Percentiles rank a stretch among this genome's conserved stretches.
Conservation (phyloP, 805 yeast genomes). For the Cyberlindnera nakhonratchasimensis region DNA sequence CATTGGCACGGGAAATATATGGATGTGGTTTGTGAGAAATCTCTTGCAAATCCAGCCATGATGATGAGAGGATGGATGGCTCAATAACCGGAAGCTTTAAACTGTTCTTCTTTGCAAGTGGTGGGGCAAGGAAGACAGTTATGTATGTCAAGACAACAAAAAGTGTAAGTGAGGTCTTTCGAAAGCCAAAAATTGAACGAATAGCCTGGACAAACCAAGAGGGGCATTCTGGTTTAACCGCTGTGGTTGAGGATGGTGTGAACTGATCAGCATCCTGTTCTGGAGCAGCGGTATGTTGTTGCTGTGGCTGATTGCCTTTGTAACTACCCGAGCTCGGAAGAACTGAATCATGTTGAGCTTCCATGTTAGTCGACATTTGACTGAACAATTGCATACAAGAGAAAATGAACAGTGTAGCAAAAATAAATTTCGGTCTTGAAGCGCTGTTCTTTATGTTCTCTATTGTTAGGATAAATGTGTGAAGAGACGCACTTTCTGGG, state of each 20-base stretch:
- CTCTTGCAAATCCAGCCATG: conserved; percentile 72
- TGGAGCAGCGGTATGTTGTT: neutral
- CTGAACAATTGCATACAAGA: neutral
- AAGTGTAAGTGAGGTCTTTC: conserved; percentile 66
- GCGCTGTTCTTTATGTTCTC: neutral
- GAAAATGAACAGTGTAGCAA: neutral
- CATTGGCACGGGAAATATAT: conserved; percentile 73
- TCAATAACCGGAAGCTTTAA: conserved; percentile 42
- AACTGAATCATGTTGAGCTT: neutral
- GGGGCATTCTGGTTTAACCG: conserved; percentile 7
- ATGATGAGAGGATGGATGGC: conserved; percentile 34
- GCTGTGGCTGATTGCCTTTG: conserved; percentile 13
- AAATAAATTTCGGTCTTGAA: neutral
- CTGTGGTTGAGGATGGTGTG: neutral
- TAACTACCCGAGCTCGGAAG: conserved; percentile 12
- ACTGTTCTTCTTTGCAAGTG: conserved; percentile 39
- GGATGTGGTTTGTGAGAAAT: conserved; percentile 73
- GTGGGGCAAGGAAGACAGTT: conserved; percentile 37
- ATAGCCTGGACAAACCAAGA: conserved; percentile 26
- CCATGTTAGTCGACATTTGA: neutral
- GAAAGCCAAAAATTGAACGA: conserved; percentile 59
- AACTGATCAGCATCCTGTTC: neutral
- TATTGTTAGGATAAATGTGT: no score
- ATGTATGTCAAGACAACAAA: conserved; percentile 48
- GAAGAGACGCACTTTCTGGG: no score